Percentiles rank a stretch among this genome's conserved stretches.
Evolutionary conservation across 305 asterid genomes (phyloP).

Genomic region (Fraxinus paxiana): DNA sequence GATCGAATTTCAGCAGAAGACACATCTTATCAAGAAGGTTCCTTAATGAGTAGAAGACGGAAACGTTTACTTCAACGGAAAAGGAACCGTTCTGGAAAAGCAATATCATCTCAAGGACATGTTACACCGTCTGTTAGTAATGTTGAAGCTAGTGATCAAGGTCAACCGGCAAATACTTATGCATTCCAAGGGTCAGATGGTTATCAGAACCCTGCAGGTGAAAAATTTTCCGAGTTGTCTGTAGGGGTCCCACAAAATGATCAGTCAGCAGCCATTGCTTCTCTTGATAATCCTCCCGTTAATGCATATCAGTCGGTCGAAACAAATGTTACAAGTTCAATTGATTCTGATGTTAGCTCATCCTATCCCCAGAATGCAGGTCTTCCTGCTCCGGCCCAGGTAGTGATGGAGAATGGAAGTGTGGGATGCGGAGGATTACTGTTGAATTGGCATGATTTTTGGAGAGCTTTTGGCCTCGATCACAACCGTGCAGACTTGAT

Average conservation of each 20-base stretch:
- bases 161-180: constrained; percentile 38
- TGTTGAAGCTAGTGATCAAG: constrained; percentile 53
- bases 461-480: constrained; percentile 95
- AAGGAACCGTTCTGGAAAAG: constrained; percentile 72
- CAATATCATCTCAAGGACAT: constrained; percentile 54
- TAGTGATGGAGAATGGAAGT: constrained; percentile 70
- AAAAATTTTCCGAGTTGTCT: constrained; percentile 41
- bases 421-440: constrained; percentile 97
- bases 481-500: constrained; percentile 97
- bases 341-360: constrained; percentile 45
- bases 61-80: constrained; percentile 84
- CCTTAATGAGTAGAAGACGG: constrained; percentile 83
- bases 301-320: constrained; percentile 41
- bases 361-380: constrained; percentile 49
- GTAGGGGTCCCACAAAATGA: constrained; percentile 42
- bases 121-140: constrained; percentile 42
- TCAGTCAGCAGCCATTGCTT: constrained; percentile 38
- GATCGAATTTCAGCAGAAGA: constrained; percentile 61
- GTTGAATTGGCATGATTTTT: constrained; percentile 94
- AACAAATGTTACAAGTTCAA: constrained; percentile 40
- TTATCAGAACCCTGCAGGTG: constrained; percentile 44
- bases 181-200: constrained; percentile 46
- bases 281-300: constrained; percentile 41
- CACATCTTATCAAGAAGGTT: constrained; percentile 57
- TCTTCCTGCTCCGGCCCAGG: constrained; percentile 93